Base-by-base conservation (phyloP, 306 rosid genomes). In the Begonia masoniana region DNA sequence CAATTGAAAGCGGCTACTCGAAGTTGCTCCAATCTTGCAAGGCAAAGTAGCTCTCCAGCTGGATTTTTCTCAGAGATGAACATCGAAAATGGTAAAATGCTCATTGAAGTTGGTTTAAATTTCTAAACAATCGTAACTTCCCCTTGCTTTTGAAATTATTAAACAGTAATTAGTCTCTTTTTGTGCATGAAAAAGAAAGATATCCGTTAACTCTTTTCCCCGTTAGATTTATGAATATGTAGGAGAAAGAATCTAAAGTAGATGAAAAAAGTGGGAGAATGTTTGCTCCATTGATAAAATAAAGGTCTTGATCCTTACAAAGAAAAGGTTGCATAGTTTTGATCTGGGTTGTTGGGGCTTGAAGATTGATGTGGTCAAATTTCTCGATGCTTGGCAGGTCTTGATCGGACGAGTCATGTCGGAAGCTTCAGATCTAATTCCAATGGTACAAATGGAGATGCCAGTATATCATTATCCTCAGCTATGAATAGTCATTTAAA, bases 41-140 rank as follows among this genome's bases (percentile, higher is more conserved):
- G 97, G 65, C 86, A 82, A 56, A 78, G 61, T 55, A 88, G 93
- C 61, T 84, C 86, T 19, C 88, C 95, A 9, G 74, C 88, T 48
- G 88, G 68, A 12, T 63, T 84, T 59, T 75, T 82, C 84, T 63
- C 80, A 46, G 58, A 49, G 61, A 64, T 58, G n/a, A 50, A 70
- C 13, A 41, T 52, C 57, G 78, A 79, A 62, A 77, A 70, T 67
- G 93, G 97, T 88, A 21, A 21, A 21, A 21, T 21, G 24, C 24
- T 21, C 24, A 2, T 21, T 21, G 24, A 21, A 79, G 4, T 21
- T 21, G 24, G 24, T 21, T 3, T 21, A 21, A 21, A 21, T 3
- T 21, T 21, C 24, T 21, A 21, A 3, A 21, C 1, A 21, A 21
- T 21, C 3, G 4, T 3, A 21, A 21, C 24, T 21, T 2, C 24